phyloP scores from a whole-genome alignment of 2,329 filamentous ascomycete species.

The Fusarium oxysporum region DNA sequence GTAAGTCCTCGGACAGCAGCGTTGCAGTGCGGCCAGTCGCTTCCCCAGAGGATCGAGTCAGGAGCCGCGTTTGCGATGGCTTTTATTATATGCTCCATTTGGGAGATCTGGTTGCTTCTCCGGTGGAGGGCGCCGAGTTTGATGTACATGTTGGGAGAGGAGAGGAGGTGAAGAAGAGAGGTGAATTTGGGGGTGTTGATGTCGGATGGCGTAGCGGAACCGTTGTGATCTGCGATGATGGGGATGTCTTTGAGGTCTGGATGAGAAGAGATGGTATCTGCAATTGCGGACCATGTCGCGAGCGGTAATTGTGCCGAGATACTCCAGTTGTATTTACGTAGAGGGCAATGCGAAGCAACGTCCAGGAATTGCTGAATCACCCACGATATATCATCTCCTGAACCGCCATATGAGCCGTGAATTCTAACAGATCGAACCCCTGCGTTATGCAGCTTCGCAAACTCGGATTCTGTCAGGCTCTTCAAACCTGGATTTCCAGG shows the following conservation, averaged over 20 bases:
- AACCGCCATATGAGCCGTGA: slow-evolving; percentile 6
- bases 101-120: not conserved
- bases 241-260: not conserved
- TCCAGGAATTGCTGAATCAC: not conserved
- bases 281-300: not conserved
- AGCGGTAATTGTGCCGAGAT: slow-evolving; percentile 3
- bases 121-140: slow-evolving; percentile 9
- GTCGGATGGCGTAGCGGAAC: not conserved
- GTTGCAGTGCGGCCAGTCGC: slow-evolving; percentile 16
- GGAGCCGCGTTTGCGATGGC: not conserved
- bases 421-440: not conserved
- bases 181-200: not conserved
- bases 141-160: not conserved
- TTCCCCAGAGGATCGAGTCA: not conserved
- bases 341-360: not conserved
- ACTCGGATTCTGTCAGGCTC: not conserved
- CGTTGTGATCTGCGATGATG: not conserved
- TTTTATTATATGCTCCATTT: not conserved
- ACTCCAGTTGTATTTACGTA: not conserved
- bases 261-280: not conserved
- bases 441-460: not conserved
- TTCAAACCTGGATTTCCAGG: not conserved
- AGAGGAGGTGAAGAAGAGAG: not conserved
- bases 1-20: not conserved
- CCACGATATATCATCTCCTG: not conserved